A percentile compares a stretch with the other conserved stretches of the same genome.
phyloP scores from a whole-genome alignment of 352 stramenopile genomes.

The Plasmopara halstedii region DNA sequence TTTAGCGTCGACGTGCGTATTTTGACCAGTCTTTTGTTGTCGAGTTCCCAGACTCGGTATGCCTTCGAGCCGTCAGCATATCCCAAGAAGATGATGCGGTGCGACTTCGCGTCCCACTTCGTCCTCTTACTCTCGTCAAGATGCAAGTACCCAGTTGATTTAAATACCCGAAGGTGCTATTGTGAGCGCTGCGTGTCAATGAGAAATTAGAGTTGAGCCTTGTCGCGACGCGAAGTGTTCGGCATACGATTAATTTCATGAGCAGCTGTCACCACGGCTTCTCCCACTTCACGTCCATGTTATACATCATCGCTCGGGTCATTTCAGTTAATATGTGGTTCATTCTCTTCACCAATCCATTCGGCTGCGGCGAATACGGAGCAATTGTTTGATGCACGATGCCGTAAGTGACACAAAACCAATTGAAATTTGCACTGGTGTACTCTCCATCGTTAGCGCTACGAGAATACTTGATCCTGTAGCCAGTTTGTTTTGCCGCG shows the following conservation, averaged over 20 bases:
- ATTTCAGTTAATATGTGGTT: neutral
- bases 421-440: neutral
- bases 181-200: neutral
- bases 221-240: neutral
- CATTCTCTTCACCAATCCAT: neutral
- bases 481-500: neutral
- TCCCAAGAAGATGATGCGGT: neutral
- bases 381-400: neutral
- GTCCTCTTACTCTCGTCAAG: neutral
- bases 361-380: neutral
- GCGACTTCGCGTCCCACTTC: neutral
- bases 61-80: neutral
- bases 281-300: neutral
- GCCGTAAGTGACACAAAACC: neutral
- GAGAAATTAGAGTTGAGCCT: neutral
- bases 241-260: neutral
- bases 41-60: neutral
- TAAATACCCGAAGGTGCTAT: neutral
- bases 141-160: neutral
- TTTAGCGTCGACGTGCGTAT: neutral
- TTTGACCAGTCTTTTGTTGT: neutral
- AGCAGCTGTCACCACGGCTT: neutral
- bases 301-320: neutral
- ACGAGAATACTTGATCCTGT: neutral
- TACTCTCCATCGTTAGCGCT: neutral